Evolutionary conservation across 306 rosid species (phyloP), one percentile per base, ranked within the genome.

Genomic region (Hylodesmum podocarpum): DNA sequence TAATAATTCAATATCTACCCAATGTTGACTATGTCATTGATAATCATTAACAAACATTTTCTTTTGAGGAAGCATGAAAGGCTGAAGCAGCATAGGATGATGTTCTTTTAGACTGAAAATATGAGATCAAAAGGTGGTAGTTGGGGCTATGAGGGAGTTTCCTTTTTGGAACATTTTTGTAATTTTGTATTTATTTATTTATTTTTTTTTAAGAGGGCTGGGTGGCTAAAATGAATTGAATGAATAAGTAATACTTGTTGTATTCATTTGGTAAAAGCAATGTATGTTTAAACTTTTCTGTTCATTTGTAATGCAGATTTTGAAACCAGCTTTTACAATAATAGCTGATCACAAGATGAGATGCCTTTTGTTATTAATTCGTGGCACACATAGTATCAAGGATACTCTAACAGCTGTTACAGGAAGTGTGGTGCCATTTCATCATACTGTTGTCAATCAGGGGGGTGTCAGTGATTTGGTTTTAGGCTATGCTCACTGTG

Each of bases 371-470:
- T 76, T 95, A 83, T 78, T 95, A 84, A 92, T 95, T 78, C 96
- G 97, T 43, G 99, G 99, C 43, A 92, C 98, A 4, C 97, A 95
- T 82, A 92, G 98, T 82, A 92, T 95, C 79, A 95, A 95, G 85
- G 98, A 90, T 81, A 95, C 97, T 80, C 84, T 95, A 47, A 92
- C 97, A 11, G 96, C 97, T 43, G 98, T 88, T 53, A 95, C 97
- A 3, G 98, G 98, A 77, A 91, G 87, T 77, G 94, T 92, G 31
- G 97, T 88, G 67, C 99, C 99, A 22, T 95, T 92, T 86, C 97
- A 90, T 88, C 99, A 90, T 62, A 85, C 88, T 77, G 90, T 95
- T 68, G 94, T 92, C 72, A 82, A 86, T 36, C 89, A 89, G 80
- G 97, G 96, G 49, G 99, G 99, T 43, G 94, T 95, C 62, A 87